Evolutionary conservation across 2,329 filamentous ascomycete genomes (phyloP).

Genomic region (Dothideomycetes sp.): DNA sequence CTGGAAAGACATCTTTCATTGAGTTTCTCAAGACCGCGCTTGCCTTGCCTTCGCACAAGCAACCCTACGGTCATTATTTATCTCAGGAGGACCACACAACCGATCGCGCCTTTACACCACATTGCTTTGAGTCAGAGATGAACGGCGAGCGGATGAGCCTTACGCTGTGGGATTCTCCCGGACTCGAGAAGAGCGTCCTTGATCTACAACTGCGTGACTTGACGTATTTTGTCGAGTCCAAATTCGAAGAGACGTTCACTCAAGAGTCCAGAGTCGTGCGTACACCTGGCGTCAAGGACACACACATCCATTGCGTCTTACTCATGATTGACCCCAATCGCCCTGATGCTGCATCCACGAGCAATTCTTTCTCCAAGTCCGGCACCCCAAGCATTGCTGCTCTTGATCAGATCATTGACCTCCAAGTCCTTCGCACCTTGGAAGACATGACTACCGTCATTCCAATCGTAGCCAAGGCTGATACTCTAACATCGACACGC

Average conservation of each 20-base stretch:
- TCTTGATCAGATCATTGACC: conserved; percentile 79
- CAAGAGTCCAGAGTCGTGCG: conserved; percentile 97
- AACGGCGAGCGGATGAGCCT: conserved; percentile 84
- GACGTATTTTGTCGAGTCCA: conserved; percentile 86
- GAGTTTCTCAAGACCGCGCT: conserved; percentile 87
- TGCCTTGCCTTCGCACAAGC: conserved; percentile 72
- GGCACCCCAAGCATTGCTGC: conserved; percentile 44
- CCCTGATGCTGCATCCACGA: conserved; percentile 68
- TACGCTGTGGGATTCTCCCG: conserved; percentile 94
- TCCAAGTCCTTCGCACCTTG: conserved; percentile 79
- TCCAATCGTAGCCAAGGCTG: conserved; percentile 90
- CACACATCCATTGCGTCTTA: conserved; percentile 94
- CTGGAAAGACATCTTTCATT: conserved; percentile 93
- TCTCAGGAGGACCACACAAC: conserved; percentile 15
- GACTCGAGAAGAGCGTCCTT: conserved; percentile 87
- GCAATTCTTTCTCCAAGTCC: conserved; percentile 22
- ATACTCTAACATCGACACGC: conserved; percentile 90
- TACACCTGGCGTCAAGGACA: conserved; percentile 86
- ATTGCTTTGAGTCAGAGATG: conserved; percentile 90
- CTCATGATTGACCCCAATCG: conserved; percentile 79
- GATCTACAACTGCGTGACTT: conserved; percentile 91
- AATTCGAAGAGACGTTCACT: conserved; percentile 94
- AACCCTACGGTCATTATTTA: conserved; percentile 25
- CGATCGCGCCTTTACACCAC: conserved; percentile 60
- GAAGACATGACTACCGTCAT: conserved; percentile 93